Base-by-base conservation (phyloP, 2,329 filamentous ascomycete genomes). In the Cladophialophora psammophila region DNA sequence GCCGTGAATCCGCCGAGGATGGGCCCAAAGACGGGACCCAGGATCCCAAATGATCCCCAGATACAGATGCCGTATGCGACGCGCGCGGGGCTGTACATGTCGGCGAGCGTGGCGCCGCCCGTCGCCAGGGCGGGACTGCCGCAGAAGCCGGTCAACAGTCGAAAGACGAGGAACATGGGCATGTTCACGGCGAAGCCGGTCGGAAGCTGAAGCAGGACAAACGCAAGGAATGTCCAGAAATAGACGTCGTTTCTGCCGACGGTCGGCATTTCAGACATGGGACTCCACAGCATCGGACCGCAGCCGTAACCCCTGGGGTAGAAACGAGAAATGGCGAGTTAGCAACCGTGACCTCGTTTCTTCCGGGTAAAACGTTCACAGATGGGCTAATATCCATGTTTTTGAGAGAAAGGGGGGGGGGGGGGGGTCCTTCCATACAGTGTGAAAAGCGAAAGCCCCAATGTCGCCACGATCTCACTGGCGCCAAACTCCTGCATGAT, bases 91-190 rank as follows among this genome's bases (percentile, higher is more conserved):
- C 60, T 62, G 73, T 78, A 83, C 31, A 83, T 81, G 64, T 84
- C 82, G 0, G 74, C 75, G 9, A 83, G 74, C 1, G 79, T 79
- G 5, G 81, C 82, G 38, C 77, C 82, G 1, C 81, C 81, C 0
- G 80, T 83, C 0, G 82, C 81, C 0, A 83, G 76, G 0, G 77
- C 76, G 0, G 82, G 81, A 0, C 75, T 78, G 1, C 83, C 83
- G 69, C 84, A 78, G 71, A 86, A 84, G 0, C 84, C 84, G 0
- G 81, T 82, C 0, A 86, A 64, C 71, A 86, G 85, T 8, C 85
- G 81, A 38, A 87, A 81, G 3, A 79, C 81, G 0, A 87, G 75
- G 0, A 87, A 75, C 26, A 26, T 26, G 26, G 26, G 26, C 26
- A 26, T 26, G 26, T 26, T 3, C 26, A 26, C 26, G 26, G 26